A percentile compares a stretch with the other conserved stretches of the same genome.
phyloP scores from a whole-genome alignment of 2,329 filamentous ascomycete genomes.

The Parastagonospora nodorum region DNA sequence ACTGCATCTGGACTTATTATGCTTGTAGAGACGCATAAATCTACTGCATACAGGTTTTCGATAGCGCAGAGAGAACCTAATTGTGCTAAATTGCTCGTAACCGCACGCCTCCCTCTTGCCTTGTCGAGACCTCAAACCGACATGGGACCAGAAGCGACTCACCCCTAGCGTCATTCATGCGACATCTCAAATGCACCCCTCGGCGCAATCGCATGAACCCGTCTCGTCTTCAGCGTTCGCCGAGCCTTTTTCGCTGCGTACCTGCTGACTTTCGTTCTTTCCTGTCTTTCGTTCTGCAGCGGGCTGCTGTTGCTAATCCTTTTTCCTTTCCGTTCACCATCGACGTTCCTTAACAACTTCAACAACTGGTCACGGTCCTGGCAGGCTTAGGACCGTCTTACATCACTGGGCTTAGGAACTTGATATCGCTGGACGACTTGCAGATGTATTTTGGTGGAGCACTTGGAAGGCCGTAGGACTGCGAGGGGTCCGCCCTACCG shows the following conservation, averaged over 20 bases:
- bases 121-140: constrained; percentile 40
- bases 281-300: constrained; percentile 45
- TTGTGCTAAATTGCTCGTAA: constrained; percentile 26
- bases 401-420: constrained; percentile 15
- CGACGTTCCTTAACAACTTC: constrained; percentile 22
- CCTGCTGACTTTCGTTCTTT: constrained; percentile 39
- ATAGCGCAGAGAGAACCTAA: constrained; percentile 26
- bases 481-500: constrained; percentile 35
- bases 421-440: constrained; percentile 29
- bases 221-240: constrained; percentile 43
- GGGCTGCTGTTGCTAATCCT: constrained; percentile 44
- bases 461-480: constrained; percentile 41
- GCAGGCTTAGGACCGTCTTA: constrained; percentile 39
- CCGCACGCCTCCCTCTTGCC: constrained; percentile 22
- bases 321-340: constrained; percentile 33
- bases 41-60: constrained; percentile 21
- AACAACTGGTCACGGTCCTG: constrained; percentile 38
- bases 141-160: constrained; percentile 41
- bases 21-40: constrained; percentile 10
- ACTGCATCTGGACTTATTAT: constrained; percentile 25
- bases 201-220: constrained; percentile 38
- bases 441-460: constrained; percentile 43
- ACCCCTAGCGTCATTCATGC: constrained; percentile 46
- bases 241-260: constrained; percentile 37
- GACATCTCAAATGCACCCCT: constrained; percentile 42